Percentiles rank a stretch among this genome's conserved stretches.
These are phyloP conservation scores for Talaromyces rugulosus DNA, from an alignment of 2,329 filamentous ascomycete species.

Conservation along the genomic window DNA sequence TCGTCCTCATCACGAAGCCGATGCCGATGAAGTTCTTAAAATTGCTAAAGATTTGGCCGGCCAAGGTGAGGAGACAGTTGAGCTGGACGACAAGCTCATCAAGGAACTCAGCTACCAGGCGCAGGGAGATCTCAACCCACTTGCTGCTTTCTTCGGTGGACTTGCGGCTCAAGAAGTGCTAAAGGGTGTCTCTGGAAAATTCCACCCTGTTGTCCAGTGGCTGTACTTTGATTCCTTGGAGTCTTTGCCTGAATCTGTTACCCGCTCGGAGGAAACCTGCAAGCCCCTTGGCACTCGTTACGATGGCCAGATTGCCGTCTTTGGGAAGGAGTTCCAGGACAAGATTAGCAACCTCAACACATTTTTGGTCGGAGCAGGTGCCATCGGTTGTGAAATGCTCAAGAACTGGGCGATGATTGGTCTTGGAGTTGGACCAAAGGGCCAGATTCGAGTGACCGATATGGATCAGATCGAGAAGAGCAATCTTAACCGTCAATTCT, in stretches of 20 bases:
- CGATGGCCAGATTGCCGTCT: slow-evolving; percentile 95
- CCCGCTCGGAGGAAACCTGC: slow-evolving; percentile 81
- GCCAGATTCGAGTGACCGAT: slow-evolving; percentile 88
- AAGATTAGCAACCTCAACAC: slow-evolving; percentile 87
- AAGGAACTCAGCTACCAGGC: slow-evolving; percentile 94
- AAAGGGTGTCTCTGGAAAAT: slow-evolving; percentile 96
- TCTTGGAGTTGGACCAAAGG: slow-evolving; percentile 79
- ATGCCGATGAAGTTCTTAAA: slow-evolving; percentile 73
- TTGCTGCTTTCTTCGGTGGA: slow-evolving; percentile 94
- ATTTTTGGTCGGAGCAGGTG: slow-evolving; percentile 92
- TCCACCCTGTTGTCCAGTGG: slow-evolving; percentile 92
- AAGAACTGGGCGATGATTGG: slow-evolving; percentile 99
- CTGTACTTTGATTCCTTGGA: slow-evolving; percentile 98
- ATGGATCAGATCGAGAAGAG: slow-evolving; percentile 99
- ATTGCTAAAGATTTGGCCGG: slow-evolving; percentile 70
- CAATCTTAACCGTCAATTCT: slow-evolving; percentile 94
- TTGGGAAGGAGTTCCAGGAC: slow-evolving; percentile 88
- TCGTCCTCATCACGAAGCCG: slow-evolving; percentile 75
- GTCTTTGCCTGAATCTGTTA: slow-evolving; percentile 71
- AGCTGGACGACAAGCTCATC: slow-evolving; percentile 87
- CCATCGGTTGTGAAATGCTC: slow-evolving; percentile 97
- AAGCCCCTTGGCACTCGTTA: slow-evolving; percentile 81
- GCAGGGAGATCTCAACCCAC: slow-evolving; percentile 80
- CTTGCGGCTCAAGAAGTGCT: slow-evolving; percentile 90
- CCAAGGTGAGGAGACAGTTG: slow-evolving; percentile 64